Conservation (phyloP, 176 grass and related monocot species). For the Themeda triandra region DNA sequence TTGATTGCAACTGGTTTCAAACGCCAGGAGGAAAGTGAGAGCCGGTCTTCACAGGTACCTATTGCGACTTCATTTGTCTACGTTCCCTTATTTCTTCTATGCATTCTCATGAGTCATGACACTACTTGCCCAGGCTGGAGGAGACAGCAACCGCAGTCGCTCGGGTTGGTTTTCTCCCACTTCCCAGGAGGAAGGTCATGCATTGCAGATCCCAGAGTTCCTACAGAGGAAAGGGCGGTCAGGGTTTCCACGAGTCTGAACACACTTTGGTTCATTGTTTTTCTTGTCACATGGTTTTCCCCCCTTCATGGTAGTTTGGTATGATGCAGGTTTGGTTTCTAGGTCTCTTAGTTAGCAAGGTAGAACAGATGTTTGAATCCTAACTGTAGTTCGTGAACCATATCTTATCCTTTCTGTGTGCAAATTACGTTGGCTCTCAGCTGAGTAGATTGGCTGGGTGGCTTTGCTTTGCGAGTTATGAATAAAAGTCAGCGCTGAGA, state of each 20-base stretch:
- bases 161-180: conserved; percentile 34
- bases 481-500: not conserved
- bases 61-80: not conserved
- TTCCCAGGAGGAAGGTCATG: conserved; percentile 51
- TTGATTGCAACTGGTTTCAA: conserved; percentile 89
- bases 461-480: not conserved
- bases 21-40: conserved; percentile 65
- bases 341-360: not conserved
- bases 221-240: conserved; percentile 61
- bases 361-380: conserved; percentile 8
- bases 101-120: not conserved
- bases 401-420: not conserved
- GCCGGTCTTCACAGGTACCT: conserved; percentile 40
- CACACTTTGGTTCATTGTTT: not conserved
- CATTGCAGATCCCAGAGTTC: conserved; percentile 71
- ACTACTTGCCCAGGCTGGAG: conserved; percentile 28
- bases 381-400: not conserved
- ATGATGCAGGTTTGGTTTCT: not conserved
- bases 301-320: not conserved
- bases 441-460: not conserved
- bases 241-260: conserved; percentile 50
- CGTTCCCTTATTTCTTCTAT: not conserved
- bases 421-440: not conserved
- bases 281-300: not conserved
- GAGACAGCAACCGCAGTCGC: conserved; percentile 26